A percentile compares a stretch with the other conserved stretches of the same genome.
Conservation (phyloP, 148 eudicot genomes). For the Drosera capensis region DNA sequence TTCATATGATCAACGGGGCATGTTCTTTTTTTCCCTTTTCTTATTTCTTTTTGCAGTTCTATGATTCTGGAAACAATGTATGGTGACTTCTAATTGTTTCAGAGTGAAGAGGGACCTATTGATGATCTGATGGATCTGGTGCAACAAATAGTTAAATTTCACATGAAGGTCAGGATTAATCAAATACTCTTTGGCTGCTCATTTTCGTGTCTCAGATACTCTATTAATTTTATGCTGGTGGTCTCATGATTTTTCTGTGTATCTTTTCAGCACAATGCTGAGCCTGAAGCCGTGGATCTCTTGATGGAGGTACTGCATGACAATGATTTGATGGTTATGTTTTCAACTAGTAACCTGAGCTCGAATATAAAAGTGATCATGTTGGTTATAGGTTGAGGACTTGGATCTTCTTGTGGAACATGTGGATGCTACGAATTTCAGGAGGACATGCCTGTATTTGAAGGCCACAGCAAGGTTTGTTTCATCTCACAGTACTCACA, state of each 20-base stretch:
- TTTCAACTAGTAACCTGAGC: neutral
- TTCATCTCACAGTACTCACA: neutral
- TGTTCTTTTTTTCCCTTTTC: too few species aligned
- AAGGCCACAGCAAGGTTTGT: slow-evolving; percentile 68
- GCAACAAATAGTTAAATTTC: slow-evolving; percentile 71
- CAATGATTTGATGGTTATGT: slow-evolving; percentile 4
- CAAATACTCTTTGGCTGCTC: too few species aligned
- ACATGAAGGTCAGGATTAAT: slow-evolving; percentile 58
- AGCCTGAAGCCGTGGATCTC: slow-evolving; percentile 95
- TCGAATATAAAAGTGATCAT: slow-evolving; percentile 1
- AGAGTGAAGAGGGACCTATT: slow-evolving; percentile 48
- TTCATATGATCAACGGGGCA: too few species aligned
- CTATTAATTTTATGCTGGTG: slow-evolving; percentile 4
- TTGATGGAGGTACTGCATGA: slow-evolving; percentile 72
- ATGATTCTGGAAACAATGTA: neutral
- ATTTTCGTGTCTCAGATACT: too few species aligned
- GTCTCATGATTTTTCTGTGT: slow-evolving; percentile 3
- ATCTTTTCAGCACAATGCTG: slow-evolving; percentile 91
- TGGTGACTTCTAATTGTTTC: slow-evolving; percentile 10
- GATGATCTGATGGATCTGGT: slow-evolving; percentile 76
- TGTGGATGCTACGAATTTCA: slow-evolving; percentile 55
- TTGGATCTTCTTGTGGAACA: slow-evolving; percentile 59
- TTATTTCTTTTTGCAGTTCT: too few species aligned
- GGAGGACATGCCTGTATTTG: slow-evolving; percentile 72
- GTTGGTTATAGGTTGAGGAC: slow-evolving; percentile 56